These are phyloP conservation scores for Berberis vulgaris DNA, from an alignment of 164 flowering plant genomes.

Conservation along the genomic window DNA sequence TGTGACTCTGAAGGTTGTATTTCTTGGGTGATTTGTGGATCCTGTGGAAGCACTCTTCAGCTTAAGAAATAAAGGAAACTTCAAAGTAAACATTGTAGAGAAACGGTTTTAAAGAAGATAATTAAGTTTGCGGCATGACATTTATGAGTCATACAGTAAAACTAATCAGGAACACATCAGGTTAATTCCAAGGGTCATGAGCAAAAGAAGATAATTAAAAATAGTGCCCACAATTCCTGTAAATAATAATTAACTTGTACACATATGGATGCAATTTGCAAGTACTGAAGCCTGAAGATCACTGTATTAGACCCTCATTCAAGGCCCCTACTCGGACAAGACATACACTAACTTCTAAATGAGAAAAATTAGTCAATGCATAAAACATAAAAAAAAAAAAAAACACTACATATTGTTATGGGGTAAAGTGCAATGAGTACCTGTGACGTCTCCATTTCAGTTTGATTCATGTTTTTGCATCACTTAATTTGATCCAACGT, in stretches of 20 bases:
- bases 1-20: conserved; percentile 54
- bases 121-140: background rate
- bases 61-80: background rate
- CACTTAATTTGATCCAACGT: background rate
- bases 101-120: background rate
- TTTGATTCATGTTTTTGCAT: conserved; percentile 25
- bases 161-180: background rate
- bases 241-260: too few relatives aligned
- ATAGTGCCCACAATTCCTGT: too few relatives aligned
- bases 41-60: conserved; percentile 19
- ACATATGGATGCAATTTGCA: background rate
- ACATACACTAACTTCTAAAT: background rate
- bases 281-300: background rate
- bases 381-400: background rate
- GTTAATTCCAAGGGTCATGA: too few relatives aligned
- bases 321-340: background rate
- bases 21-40: conserved; percentile 41
- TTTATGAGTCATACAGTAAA: background rate
- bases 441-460: conserved; percentile 52
- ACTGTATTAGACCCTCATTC: background rate
- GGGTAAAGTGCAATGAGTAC: conserved; percentile 13
- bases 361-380: background rate
- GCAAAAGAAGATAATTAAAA: too few relatives aligned
- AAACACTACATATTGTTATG: background rate
- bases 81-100: background rate